Base-by-base conservation (phyloP, 495 filamentous ascomycete species). In the Pseudomonodictys pantanalensis region DNA sequence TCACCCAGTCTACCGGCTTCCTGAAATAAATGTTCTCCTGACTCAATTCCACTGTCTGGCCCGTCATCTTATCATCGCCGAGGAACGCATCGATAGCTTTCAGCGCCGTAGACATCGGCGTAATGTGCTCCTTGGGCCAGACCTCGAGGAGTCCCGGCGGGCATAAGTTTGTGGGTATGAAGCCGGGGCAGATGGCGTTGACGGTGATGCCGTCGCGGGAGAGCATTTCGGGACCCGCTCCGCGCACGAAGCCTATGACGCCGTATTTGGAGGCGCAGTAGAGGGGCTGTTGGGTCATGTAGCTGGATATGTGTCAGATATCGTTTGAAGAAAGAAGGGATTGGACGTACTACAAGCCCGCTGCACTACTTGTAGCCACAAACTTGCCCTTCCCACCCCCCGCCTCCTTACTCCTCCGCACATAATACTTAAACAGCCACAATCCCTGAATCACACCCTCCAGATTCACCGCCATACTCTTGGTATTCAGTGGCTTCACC, bases 401-500 rank as follows among this genome's bases (percentile, higher is more conserved):
- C 5, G 41, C 49, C n/a, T 43, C 61, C 33, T 57, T 54, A 25
- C 58, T 62, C 52, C 68, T 59, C 28, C 60, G 43, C 53, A 69
- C 73, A 58, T 79, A 77, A 52, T 78, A 75, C 38, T 69, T 69
- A 9, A 72, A 77, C 8, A 80, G 60, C 65, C 76, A 74, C 18
- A 75, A 52, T 0, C 77, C 77, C 52, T 79, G 77, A 15, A 79
- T 68, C 0, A 69, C 60, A 0, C 68, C 73, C 10, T 56, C 57
- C 4, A 79, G 64, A 62, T 81, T 75, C 26, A 79, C 72, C 12
- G 77, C 67, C 60, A 81, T 68, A 9, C 62, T 71, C 25, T 57
- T 69, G 25, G 78, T 68, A 50, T 77, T 70, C 17, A 76, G 70
- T 44, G 74, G 63, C 54, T 62, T 28, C 1, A 76, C 70, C 28